Percentiles rank a stretch among this genome's conserved stretches.
phyloP scores from a whole-genome alignment of 306 rosid genomes.

The Lathyrus tuberosus region DNA sequence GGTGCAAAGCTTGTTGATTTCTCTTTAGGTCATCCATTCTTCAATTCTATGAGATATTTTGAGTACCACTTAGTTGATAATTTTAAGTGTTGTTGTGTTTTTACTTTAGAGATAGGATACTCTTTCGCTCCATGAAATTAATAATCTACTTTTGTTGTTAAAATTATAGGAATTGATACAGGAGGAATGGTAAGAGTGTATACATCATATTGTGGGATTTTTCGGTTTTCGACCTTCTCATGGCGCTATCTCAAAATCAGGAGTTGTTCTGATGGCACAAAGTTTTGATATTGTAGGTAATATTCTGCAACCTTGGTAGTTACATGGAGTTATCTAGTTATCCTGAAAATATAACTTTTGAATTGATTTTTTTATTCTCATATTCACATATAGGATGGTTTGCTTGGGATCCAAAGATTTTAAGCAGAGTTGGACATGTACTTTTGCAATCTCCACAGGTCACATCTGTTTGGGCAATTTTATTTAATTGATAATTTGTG shows the following conservation, averaged over 20 bases:
- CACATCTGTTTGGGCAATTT: too few species aligned
- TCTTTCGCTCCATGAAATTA: conserved; percentile 16
- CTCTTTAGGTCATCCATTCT: conserved; percentile 62
- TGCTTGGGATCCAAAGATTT: too few species aligned
- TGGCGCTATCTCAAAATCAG: conserved; percentile 60
- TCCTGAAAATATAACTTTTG: too few species aligned
- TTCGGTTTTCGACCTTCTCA: conserved; percentile 93
- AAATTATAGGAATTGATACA: conserved; percentile 75
- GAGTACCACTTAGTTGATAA: conserved; percentile 15
- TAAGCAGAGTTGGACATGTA: conserved; percentile 64
- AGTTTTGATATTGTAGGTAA: conserved; percentile 91
- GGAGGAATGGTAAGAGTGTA: conserved; percentile 95
- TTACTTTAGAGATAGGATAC: conserved; percentile 46
- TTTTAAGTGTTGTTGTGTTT: conserved; percentile 9
- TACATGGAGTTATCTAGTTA: not conserved
- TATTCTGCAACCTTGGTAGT: conserved; percentile 26
- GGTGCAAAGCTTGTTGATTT: conserved; percentile 84
- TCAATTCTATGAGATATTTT: conserved; percentile 32
- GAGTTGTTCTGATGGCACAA: conserved; percentile 87
- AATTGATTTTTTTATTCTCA: too few species aligned
- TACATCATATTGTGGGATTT: conserved; percentile 87
- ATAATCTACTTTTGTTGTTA: conserved; percentile 2
- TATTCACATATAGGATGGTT: too few species aligned
- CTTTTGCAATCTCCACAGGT: conserved; percentile 55
- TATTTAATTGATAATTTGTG: not conserved